Evolutionary conservation across 345 rosid genomes (phyloP), one percentile per base, ranked within the genome.

Genomic region (Streptanthus diversifolius): DNA sequence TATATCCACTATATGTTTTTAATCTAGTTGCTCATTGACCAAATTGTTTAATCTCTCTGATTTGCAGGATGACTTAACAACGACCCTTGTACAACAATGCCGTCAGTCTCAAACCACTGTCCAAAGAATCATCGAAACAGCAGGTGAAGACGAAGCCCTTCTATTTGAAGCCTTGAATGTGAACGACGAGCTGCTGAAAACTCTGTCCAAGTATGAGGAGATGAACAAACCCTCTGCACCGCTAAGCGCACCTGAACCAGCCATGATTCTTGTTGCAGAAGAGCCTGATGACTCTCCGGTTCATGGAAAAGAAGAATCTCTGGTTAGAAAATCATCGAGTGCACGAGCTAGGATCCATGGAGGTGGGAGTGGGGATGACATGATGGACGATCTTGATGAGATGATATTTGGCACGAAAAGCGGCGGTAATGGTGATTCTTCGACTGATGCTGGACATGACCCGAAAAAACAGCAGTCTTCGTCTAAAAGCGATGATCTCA

Each of bases 341-440:
- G 73, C 82, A 19, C 88, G 82, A 22, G 83, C 82, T 41, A 89
- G 87, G 17, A 56, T 76, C 45, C 76, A 29, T 15, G 80, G 71
- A 47, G 87, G 79, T 75, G 63, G 90, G 61, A 88, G 84, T 83
- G 85, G 82, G 0, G 99, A 95, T 8, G 93, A 84, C 79, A 85
- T 92, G 99, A 87, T 92, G 93, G 99, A 92, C 82, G 99, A 95
- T 79, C 96, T 95, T 1, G 98, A 95, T 73, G 97, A 95, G 78
- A 90, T 92, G 99, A 92, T 95, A 73, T 95, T 95, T 12, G 98
- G 99, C 53, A 88, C 90, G 88, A 90, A 88, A 81, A 80, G 85
- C 1, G 86, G 85, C 33, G 53, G 63, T 19, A 3, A 29, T n/a
- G 83, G 81, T 12, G 56, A 86, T 7, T 85, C 96, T 12, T 71